Conservation (phyloP, 352 stramenopile species). For the Globisporangium parvum region DNA sequence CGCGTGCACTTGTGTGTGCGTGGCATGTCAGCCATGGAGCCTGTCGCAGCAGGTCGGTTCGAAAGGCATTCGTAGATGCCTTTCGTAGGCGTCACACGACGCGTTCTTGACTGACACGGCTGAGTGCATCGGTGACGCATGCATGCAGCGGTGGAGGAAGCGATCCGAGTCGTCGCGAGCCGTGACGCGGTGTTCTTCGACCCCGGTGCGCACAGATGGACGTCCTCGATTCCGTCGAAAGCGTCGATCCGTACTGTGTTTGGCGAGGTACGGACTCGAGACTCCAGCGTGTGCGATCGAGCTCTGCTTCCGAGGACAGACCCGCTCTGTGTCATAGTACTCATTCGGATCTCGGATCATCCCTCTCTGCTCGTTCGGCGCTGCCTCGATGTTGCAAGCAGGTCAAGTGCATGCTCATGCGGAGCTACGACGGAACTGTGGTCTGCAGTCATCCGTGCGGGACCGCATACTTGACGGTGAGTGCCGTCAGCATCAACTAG, state of each 20-base stretch:
- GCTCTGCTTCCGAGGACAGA: too few relatives aligned
- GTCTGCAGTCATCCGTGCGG: slow-evolving; percentile 38
- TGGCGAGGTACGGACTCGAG: slow-evolving; percentile 27
- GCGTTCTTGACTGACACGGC: neutral
- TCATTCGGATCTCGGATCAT: too few relatives aligned
- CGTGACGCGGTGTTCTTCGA: slow-evolving; percentile 56
- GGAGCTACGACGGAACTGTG: slow-evolving; percentile 42
- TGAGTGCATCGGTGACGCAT: neutral
- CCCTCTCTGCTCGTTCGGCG: too few relatives aligned
- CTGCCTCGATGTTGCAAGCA: slow-evolving; percentile 2
- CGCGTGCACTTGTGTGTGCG: too few relatives aligned
- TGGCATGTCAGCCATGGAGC: neutral
- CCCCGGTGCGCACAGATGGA: slow-evolving; percentile 27
- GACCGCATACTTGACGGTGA: slow-evolving; percentile 43
- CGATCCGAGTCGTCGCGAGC: slow-evolving; percentile 34
- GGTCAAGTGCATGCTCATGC: slow-evolving; percentile 35
- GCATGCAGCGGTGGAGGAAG: slow-evolving; percentile 45
- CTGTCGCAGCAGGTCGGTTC: slow-evolving; percentile 1
- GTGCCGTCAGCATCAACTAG: neutral
- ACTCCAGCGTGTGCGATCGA: too few relatives aligned
- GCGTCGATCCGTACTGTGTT: slow-evolving; percentile 39
- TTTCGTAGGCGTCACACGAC: too few relatives aligned
- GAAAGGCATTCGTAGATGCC: neutral
- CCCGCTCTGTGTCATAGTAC: too few relatives aligned
- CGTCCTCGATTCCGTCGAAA: slow-evolving; percentile 31